A percentile compares a stretch with the other conserved stretches of the same genome.
Conservation (phyloP, 257 asterid species). For the Fraxinus quadrangulata region DNA sequence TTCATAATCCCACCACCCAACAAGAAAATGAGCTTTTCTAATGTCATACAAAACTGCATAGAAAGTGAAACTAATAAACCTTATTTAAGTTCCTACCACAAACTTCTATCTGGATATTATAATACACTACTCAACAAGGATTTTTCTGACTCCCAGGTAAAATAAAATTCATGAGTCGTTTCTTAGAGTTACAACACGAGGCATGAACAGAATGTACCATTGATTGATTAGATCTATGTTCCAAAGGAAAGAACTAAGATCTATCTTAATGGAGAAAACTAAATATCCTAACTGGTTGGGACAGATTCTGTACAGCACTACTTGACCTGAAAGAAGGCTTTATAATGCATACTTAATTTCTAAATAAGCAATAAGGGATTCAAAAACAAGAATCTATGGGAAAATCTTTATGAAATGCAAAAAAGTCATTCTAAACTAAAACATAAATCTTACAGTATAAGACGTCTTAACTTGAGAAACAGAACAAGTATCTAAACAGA, state of each 20-base stretch:
- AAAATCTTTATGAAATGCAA: neutral
- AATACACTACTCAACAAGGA: neutral
- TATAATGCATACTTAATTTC: neutral
- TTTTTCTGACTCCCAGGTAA: neutral
- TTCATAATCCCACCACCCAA: neutral
- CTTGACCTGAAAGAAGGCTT: neutral
- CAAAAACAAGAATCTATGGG: neutral
- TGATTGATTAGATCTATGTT: neutral
- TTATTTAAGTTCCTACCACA: neutral
- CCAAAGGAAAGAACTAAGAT: neutral
- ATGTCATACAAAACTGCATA: neutral
- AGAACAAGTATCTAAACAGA: conserved; percentile 14
- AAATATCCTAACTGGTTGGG: neutral
- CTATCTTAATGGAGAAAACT: neutral
- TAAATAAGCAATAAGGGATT: neutral
- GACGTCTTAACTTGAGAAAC: conserved; percentile 17
- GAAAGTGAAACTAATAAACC: neutral
- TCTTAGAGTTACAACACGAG: neutral
- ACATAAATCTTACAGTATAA: conserved; percentile 4
- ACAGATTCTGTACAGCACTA: neutral
- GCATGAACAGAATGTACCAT: neutral
- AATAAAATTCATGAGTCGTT: no score
- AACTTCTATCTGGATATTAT: neutral
- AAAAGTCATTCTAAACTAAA: conserved; percentile 4
- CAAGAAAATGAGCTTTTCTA: neutral